Evolutionary conservation across 148 eudicot genomes (phyloP).

Genomic region (Vaccinium macrocarpon): DNA sequence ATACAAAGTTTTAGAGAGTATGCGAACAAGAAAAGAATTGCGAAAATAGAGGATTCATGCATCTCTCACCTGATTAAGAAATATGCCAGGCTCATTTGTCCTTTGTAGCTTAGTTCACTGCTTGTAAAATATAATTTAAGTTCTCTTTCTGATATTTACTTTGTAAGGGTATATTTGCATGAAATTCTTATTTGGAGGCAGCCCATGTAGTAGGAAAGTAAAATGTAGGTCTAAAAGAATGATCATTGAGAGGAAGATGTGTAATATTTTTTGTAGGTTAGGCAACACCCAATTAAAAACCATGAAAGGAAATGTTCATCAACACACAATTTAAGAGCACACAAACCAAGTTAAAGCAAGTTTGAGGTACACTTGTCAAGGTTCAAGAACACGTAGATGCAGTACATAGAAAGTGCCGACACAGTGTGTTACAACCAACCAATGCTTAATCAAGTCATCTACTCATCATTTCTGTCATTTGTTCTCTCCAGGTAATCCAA

Average conservation of each 20-base stretch:
- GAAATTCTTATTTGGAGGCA: not conserved
- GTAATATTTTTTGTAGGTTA: not conserved
- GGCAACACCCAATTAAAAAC: not conserved
- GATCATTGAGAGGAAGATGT: not conserved
- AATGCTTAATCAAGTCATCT: not conserved
- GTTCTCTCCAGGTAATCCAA: not conserved
- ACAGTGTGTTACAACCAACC: not conserved
- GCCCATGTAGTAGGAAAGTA: not conserved
- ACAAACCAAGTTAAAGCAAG: not conserved
- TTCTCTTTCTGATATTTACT: not conserved
- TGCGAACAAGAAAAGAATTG: not conserved
- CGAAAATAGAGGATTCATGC: not conserved
- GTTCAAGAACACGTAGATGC: not conserved
- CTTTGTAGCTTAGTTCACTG: not conserved
- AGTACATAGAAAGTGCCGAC: not conserved
- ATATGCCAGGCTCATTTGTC: not conserved
- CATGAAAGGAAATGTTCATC: constrained; percentile 9
- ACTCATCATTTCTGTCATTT: not conserved
- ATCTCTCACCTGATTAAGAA: not conserved
- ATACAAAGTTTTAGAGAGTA: not conserved
- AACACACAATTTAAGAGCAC: not conserved
- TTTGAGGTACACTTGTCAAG: not conserved
- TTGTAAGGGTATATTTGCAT: not conserved
- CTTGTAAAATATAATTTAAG: too few species aligned
- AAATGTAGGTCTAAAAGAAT: not conserved